Evolutionary conservation across 148 eudicot genomes (phyloP).

Genomic region (Cornus kousa): DNA sequence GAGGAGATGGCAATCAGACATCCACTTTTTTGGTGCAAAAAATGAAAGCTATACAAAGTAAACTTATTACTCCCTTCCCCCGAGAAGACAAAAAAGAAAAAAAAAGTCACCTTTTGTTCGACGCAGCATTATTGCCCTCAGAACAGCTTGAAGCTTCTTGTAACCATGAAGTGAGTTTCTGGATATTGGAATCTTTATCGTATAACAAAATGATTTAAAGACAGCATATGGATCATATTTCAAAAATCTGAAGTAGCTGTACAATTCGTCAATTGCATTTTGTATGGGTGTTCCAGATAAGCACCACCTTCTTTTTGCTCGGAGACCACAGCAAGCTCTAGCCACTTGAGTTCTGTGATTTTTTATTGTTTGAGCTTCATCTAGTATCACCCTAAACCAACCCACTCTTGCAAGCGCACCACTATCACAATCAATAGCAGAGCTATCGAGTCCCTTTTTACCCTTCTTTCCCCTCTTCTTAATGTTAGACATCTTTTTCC

Average conservation of each 20-base stretch:
- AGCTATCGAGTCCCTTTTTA: slow-evolving; percentile 48
- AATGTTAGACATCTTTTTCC: slow-evolving; percentile 36
- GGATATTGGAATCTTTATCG: slow-evolving; percentile 67
- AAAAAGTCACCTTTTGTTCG: slow-evolving; percentile 81
- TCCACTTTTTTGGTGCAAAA: background rate
- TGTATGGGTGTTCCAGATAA: slow-evolving; percentile 99
- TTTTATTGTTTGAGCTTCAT: slow-evolving; percentile 97
- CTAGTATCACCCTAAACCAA: slow-evolving; percentile 93
- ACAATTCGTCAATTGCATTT: slow-evolving; percentile 88
- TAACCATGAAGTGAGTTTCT: slow-evolving; percentile 79
- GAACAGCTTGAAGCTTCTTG: slow-evolving; percentile 87
- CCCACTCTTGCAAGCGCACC: slow-evolving; percentile 84
- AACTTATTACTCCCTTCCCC: background rate
- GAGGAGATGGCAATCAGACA: no score
- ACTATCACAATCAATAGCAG: slow-evolving; percentile 43
- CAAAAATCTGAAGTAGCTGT: slow-evolving; percentile 91
- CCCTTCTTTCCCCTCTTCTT: slow-evolving; percentile 71
- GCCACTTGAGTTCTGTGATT: slow-evolving; percentile 94
- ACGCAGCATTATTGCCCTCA: slow-evolving; percentile 85
- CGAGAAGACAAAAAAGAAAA: background rate
- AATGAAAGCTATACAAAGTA: background rate
- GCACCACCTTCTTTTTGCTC: slow-evolving; percentile 97
- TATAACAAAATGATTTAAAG: slow-evolving; percentile 58
- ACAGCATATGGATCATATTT: slow-evolving; percentile 75
- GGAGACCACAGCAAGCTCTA: slow-evolving; percentile 94